Conservation (phyloP, 2,329 filamentous ascomycete species). For the Claviceps citrina region DNA sequence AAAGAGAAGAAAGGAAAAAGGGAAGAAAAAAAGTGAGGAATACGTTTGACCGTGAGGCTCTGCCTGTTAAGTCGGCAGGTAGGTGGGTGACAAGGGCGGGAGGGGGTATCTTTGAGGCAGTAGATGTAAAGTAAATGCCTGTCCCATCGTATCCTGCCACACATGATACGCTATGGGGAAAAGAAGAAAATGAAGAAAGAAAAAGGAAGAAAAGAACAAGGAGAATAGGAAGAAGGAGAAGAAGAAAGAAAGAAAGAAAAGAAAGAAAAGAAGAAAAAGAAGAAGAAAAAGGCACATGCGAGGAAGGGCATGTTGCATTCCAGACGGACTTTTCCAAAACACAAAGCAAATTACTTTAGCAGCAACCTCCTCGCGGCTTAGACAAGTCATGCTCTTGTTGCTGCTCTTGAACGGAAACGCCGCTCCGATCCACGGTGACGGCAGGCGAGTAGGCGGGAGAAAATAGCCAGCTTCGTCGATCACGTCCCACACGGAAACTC, state of each 20-base stretch:
- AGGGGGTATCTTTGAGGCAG: not conserved
- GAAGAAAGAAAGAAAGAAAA: not conserved
- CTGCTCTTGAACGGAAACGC: conserved; percentile 15
- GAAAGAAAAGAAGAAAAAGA: not conserved
- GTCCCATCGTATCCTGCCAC: no score
- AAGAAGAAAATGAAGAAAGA: not conserved
- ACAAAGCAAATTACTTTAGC: no score
- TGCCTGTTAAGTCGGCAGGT: no score
- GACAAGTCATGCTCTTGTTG: conserved; percentile 8
- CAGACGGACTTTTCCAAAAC: no score
- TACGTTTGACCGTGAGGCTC: no score
- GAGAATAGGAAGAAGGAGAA: not conserved
- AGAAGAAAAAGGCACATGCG: no score
- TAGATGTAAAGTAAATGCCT: not conserved
- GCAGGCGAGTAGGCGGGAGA: conserved; percentile 37
- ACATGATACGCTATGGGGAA: no score
- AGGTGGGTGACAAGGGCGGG: no score
- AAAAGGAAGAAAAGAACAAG: not conserved
- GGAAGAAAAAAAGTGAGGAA: no score
- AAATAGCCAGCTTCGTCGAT: conserved; percentile 45
- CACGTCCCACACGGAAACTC: conserved; percentile 42
- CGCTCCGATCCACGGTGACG: conserved; percentile 31
- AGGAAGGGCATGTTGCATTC: no score
- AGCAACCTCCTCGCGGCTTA: conserved; percentile 17
- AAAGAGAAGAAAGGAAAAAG: not conserved